phyloP scores from a whole-genome alignment of 345 rosid genomes.

The Dimocarpus longan region DNA sequence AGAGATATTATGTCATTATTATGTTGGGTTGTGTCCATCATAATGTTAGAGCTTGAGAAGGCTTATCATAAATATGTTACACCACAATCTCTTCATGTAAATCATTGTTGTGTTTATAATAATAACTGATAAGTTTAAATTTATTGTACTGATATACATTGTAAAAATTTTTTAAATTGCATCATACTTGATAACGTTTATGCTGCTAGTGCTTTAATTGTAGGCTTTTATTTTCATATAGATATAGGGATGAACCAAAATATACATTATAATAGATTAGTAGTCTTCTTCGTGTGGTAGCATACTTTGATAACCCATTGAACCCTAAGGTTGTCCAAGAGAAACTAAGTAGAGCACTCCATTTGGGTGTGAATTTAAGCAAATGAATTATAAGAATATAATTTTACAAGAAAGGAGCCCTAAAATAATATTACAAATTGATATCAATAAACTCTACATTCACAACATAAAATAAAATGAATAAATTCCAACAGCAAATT shows the following conservation, averaged over 20 bases:
- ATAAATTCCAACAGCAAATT: not conserved
- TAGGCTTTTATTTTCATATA: not conserved
- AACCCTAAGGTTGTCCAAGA: not conserved
- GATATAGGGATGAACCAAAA: not conserved
- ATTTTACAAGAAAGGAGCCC: not conserved
- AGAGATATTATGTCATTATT: not conserved
- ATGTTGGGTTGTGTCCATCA: not conserved
- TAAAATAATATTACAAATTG: not conserved
- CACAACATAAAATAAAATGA: not conserved
- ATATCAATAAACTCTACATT: not conserved
- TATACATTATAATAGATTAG: not conserved
- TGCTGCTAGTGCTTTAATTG: not conserved
- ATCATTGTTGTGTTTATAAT: not conserved
- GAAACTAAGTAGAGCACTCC: not conserved
- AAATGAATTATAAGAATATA: not conserved
- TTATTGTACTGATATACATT: not conserved
- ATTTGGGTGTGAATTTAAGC: not conserved
- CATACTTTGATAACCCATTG: not conserved
- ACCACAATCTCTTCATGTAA: not conserved
- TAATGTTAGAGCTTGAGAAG: not conserved
- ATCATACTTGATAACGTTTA: not conserved
- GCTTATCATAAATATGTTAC: not conserved
- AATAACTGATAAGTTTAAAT: not conserved
- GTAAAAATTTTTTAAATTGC: not conserved
- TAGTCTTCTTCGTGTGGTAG: not conserved